Evolutionary conservation across 768 basidiomycete genomes (phyloP), one percentile per base, ranked within the genome.

Genomic region (Leccinum uliginosum): DNA sequence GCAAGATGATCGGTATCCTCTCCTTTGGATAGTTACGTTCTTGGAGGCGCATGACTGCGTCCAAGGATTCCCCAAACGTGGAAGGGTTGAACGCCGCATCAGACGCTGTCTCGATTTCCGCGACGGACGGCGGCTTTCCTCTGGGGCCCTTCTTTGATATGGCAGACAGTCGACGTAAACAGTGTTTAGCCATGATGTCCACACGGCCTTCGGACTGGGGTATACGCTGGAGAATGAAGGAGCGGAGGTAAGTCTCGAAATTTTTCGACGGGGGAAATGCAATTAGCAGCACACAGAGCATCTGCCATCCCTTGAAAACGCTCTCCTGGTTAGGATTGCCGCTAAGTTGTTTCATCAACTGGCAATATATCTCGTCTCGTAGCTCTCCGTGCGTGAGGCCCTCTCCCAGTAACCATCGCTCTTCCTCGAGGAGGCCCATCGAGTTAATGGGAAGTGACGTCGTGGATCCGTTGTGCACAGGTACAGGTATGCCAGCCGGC

Each of bases 1-100:
- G 92, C 7, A 98, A 83, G 64, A 98, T 91, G 70, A 94, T 92
- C 17, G 94, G 94, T 12, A 96, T 86, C 70, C 85, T 88, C 62
- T 89, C 84, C 53, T 83, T 77, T 2, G 93, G 90, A 65, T 96
- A 95, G 51, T 87, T 91, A 43, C 90, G 83, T 65, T 87, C 85
- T 73, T 97, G 94, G 10, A 93, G 75, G 46, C 88, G 79, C 73
- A 90, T 86, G 58, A 93, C 89, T 24, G 85, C 85, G 60, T 90
- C 89, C 12, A 98, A 78, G 0, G 91, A 86, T 75, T 95, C 93
- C 14, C 93, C 93, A 65, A 97, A 98, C 1, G 90, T 93, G 1
- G 92, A 94, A 0, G 94, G 93, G 61, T 94, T 90, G 75, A 97
- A 98, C 8, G 95, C 93, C 26, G 93, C 93, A 64, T 94, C 92